These are phyloP conservation scores for Penicillium hesseltinei DNA, from an alignment of 2,329 filamentous ascomycete genomes.

Conservation along the genomic window DNA sequence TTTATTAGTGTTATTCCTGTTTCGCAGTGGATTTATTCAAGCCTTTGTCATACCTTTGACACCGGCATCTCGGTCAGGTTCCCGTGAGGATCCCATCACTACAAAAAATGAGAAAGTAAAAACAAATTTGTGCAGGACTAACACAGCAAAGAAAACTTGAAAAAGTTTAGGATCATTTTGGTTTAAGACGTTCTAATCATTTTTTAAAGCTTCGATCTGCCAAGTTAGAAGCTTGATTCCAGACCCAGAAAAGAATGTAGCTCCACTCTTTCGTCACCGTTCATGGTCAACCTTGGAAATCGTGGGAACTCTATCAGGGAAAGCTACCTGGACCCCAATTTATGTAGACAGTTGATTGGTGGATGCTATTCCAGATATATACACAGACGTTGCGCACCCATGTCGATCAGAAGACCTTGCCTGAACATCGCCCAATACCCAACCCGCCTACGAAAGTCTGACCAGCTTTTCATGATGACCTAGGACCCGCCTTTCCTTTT, in stretches of 20 bases:
- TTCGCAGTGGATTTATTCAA: neutral
- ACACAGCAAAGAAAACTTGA: too few species aligned
- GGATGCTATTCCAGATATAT: neutral
- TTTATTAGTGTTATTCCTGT: neutral
- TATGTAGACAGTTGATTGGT: neutral
- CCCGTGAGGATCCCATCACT: neutral
- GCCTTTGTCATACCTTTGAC: neutral
- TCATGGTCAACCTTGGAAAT: neutral
- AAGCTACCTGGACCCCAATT: neutral
- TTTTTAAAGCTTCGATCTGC: neutral
- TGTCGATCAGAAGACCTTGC: neutral
- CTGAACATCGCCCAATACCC: neutral
- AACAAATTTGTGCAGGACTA: neutral
- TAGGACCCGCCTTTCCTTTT: neutral
- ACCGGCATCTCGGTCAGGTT: neutral
- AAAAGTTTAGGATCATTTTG: neutral
- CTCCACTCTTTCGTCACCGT: slow-evolving; percentile 11
- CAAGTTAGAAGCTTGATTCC: neutral
- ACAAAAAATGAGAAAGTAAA: neutral
- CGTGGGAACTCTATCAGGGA: neutral
- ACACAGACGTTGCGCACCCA: neutral
- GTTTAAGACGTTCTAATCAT: neutral
- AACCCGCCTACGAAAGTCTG: neutral
- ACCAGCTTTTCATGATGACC: neutral
- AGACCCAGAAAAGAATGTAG: neutral